These are phyloP conservation scores for Cairneyella variabilis DNA, from an alignment of 495 filamentous ascomycete genomes.

Conservation along the genomic window DNA sequence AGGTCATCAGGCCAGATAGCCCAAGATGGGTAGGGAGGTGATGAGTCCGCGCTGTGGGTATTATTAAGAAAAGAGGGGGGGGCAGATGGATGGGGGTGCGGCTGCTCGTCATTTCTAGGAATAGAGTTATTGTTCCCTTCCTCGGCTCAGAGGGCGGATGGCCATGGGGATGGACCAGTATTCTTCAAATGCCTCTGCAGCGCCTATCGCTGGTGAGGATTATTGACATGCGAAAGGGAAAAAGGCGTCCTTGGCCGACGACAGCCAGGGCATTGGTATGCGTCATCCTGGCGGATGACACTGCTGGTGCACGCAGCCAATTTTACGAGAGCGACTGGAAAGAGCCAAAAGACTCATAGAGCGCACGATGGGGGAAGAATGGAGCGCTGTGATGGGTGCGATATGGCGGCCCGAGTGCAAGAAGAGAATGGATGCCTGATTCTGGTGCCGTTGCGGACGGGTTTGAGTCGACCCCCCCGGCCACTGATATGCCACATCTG, in stretches of 20 bases:
- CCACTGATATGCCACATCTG: neutral
- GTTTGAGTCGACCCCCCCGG: neutral
- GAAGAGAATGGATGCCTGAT: neutral
- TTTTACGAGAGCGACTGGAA: neutral
- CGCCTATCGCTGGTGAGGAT: too few relatives aligned
- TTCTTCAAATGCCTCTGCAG: too few relatives aligned
- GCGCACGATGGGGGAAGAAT: too few relatives aligned
- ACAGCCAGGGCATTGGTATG: neutral
- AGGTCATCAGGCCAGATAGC: neutral
- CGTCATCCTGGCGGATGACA: slow-evolving; percentile 17
- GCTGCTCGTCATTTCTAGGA: too few relatives aligned
- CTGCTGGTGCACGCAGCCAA: slow-evolving; percentile 5
- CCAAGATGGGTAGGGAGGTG: neutral
- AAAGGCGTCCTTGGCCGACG: too few relatives aligned
- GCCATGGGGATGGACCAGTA: neutral
- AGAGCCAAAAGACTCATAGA: slow-evolving; percentile 15
- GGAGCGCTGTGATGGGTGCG: neutral
- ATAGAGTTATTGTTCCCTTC: too few relatives aligned
- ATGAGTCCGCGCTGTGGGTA: too few relatives aligned
- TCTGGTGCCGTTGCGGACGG: neutral
- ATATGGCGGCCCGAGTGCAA: too few relatives aligned
- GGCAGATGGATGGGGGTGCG: neutral
- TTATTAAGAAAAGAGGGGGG: neutral
- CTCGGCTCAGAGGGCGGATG: neutral
- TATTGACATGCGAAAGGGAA: neutral